Evolutionary conservation across 768 basidiomycete genomes (phyloP).

Genomic region (Cystobasidium tubakii): DNA sequence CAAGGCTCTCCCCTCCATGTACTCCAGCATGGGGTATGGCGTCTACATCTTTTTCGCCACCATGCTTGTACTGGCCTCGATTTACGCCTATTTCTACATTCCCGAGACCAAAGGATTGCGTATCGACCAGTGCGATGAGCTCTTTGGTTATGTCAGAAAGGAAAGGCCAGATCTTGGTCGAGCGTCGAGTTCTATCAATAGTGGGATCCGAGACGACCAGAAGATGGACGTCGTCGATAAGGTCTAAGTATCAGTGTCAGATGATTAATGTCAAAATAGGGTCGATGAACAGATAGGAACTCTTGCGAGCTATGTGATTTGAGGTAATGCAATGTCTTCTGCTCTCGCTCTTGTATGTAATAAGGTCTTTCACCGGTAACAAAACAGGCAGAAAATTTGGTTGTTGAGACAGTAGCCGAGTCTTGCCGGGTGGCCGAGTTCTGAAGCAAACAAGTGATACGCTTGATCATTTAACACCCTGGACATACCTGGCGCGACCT

Average conservation of each 20-base stretch:
- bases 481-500: no score
- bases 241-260: background rate
- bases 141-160: slow-evolving; percentile 47
- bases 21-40: slow-evolving; percentile 7
- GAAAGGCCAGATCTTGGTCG: background rate
- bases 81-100: slow-evolving; percentile 54
- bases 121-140: slow-evolving; percentile 54
- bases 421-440: no score
- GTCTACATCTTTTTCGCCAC: background rate
- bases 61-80: background rate
- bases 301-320: no score
- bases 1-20: background rate
- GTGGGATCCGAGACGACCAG: background rate
- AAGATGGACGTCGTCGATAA: background rate
- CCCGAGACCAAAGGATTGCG: slow-evolving; percentile 53
- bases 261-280: no score
- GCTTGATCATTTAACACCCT: no score
- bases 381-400: no score
- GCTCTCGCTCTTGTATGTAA: no score
- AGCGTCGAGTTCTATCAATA: background rate
- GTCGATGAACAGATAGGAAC: no score
- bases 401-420: no score
- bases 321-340: no score
- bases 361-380: no score
- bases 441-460: no score